Evolutionary conservation across 1,284 basidiomycete genomes (phyloP), one percentile per base, ranked within the genome.

Genomic region (Ustilago crameri): DNA sequence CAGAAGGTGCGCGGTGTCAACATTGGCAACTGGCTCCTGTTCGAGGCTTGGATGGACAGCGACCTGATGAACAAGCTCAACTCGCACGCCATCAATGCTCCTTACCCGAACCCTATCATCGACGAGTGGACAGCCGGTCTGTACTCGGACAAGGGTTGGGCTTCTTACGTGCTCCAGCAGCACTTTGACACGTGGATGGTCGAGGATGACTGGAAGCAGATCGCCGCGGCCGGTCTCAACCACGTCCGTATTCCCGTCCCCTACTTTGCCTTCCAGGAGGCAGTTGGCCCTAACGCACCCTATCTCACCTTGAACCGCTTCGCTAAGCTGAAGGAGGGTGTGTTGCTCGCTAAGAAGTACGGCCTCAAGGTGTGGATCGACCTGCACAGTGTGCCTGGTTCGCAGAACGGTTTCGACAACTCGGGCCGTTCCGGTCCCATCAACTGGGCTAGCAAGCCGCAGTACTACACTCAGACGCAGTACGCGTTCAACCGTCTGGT

Each of bases 131-230:
- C 93, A 0, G 94, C 92, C 74, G 87, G 90, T 52, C 86, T 89
- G 77, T 87, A 87, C 73, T 83, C 87, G 76, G 80, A 86, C 70
- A 51, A 61, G 30, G 59, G 55, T 23, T 72, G 69, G 69, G 77
- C 79, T 17, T 68, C 60, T 12, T 52, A 59, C 51, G 69, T 73
- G 22, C 48, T 78, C 46, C 63, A 74, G 48, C 60, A 65, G 44
- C 93, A 94, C 82, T 94, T 92, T 91, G 85, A 91, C 68, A 90
- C 90, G 3, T 94, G 88, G 88, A 91, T 93, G 76, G 92, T 91
- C 9, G 90, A 93, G 81, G 78, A 84, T 23, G 92, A 94, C 82
- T 90, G 93, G 78, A 84, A 84, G 47, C 86, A 85, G 51, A 93
- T 93, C 62, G 57, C 52, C 26, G 68, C 50, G 17, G 63, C 54